Evolutionary conservation across 208 protist genomes (phyloP), one percentile per base, ranked within the genome.

Genomic region (Angomonas deanei): DNA sequence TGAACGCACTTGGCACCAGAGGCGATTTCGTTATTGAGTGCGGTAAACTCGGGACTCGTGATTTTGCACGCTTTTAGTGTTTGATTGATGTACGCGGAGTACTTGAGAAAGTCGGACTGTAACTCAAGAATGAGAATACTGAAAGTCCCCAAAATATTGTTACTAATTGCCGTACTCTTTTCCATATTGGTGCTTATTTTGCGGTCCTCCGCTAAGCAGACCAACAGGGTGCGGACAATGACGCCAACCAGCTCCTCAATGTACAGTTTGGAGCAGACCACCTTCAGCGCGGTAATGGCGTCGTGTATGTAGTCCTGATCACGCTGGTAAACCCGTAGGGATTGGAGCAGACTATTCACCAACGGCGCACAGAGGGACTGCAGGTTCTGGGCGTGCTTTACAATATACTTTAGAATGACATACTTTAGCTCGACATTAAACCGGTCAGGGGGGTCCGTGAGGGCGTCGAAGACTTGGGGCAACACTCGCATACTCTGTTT

Each of bases 101-200:
- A 82, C 68, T 89, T 91, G 28, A 92, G 64, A 59, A 95, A 95
- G 26, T 91, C 79, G 28, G 64, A 65, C 67, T 94, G 88, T 32
- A 91, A 50, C 60, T 79, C 61, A 31, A 78, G 70, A 28, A 82
- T 66, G 3, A 94, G 52, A 15, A 82, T 70, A 38, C 72, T 76
- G 56, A 94, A 87, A n/a, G 90, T 76, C 60, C 76, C 72, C 76
- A 94, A 84, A 33, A 94, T 80, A 38, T 82, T 70, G 32, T 67
- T 81, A 32, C 70, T 74, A 8, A 93, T 66, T 15, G 62, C 66
- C 10, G 39, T 55, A 47, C 58, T 80, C n/a, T n/a, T n/a, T 38
- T 74, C 67, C 5, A 21, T 61, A 0, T 73, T 67, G 11, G 52
- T 66, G 15, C 36, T 39, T 1, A 15, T 3, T 17, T 10, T 30